These are phyloP conservation scores for Microthlaspi erraticum DNA, from an alignment of 345 rosid species.

Conservation along the genomic window DNA sequence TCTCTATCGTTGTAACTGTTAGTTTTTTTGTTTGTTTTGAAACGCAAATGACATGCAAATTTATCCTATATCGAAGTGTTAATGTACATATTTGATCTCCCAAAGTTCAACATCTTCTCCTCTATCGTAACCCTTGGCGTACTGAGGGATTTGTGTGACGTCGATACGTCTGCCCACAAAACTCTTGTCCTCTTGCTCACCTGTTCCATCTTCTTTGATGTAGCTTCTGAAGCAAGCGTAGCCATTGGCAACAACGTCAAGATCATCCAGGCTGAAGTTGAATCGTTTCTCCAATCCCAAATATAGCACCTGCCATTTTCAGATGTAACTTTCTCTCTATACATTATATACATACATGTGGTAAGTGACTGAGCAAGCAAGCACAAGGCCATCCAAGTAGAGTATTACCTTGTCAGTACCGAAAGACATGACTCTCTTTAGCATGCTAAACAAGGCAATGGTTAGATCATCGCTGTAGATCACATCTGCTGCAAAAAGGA, in stretches of 20 bases:
- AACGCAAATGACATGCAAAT: background rate
- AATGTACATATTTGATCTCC: slow-evolving; percentile 59
- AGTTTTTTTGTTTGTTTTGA: background rate
- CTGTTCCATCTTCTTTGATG: slow-evolving; percentile 52
- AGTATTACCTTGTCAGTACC: slow-evolving; percentile 44
- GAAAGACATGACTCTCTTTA: slow-evolving; percentile 42
- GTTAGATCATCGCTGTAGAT: slow-evolving; percentile 49
- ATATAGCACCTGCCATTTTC: slow-evolving; percentile 62
- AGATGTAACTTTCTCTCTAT: background rate
- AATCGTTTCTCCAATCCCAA: slow-evolving; percentile 90
- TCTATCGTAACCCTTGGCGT: slow-evolving; percentile 59
- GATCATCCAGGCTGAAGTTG: slow-evolving; percentile 83
- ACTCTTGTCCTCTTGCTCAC: slow-evolving; percentile 19
- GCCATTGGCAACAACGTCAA: slow-evolving; percentile 76
- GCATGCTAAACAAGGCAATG: slow-evolving; percentile 36
- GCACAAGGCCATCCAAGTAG: background rate
- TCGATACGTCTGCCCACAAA: slow-evolving; percentile 66
- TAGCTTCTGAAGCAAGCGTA: slow-evolving; percentile 71
- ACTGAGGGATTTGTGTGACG: slow-evolving; percentile 62
- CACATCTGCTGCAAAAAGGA: slow-evolving; percentile 46
- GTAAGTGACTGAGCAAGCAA: background rate
- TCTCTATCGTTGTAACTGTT: background rate
- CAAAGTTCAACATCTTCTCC: slow-evolving; percentile 85
- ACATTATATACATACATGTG: background rate
- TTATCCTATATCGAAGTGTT: background rate